Evolutionary conservation across 2,329 filamentous ascomycete species (phyloP), one percentile per base, ranked within the genome.

Genomic region (Exophiala viscosa): DNA sequence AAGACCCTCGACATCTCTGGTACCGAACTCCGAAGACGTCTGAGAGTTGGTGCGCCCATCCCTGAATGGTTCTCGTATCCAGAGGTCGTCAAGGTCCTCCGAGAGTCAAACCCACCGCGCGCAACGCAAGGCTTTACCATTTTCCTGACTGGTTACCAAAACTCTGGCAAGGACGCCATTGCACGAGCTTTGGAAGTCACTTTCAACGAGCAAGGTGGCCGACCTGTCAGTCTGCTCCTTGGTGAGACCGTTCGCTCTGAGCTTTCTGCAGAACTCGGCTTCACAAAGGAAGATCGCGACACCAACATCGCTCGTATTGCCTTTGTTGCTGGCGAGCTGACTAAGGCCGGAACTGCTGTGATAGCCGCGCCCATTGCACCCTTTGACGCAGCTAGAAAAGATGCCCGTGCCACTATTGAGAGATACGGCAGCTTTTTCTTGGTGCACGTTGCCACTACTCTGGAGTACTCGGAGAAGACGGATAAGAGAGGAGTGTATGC

Each of bases 31-130:
- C 91, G 93, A 68, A 83, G 87, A 67, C 88, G 93, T 65, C 85
- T 99, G 60, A 86, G 87, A 67, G 95, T 87, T 56, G 93, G 93
- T 64, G 88, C 88, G 65, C 90, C 95, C 64, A 99, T 99, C 65
- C 93, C 93, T 64, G 90, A 95, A 74, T 99, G 93, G 93, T 99
- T 99, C 82, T 97, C 93, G 31, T 99, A 99, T 80, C 92, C 93
- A 58, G 93, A 99, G 78, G 93, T 99, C 64, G 93, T 99, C 75
- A 86, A 85, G 73, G 93, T 97, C 45, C 86, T 99, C 58, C 86
- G 93, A 66, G 91, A 99, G 78, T 95, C 92, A 64, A 93, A 97
- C 79, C 93, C 92, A 45, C 84, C 95, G 46, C 88, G 93, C 62
- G 85, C 83, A 65, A 82, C 86, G 68, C 95, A 99, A 79, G 93